Base-by-base conservation (phyloP, 371 early-diverging fungal species). In the Mucor ambiguus region DNA sequence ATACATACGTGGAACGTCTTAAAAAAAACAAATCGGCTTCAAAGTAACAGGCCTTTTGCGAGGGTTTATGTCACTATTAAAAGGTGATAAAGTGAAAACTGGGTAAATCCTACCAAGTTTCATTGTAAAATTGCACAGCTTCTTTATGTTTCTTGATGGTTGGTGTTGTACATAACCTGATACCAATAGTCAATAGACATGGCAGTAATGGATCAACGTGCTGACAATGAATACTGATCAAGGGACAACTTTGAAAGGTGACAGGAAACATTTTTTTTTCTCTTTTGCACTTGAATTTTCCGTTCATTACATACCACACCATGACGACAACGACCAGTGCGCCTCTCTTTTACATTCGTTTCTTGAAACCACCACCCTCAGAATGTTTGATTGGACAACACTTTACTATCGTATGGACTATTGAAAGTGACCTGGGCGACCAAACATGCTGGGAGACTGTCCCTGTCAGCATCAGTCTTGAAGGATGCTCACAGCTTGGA, bases 381-480 rank as follows among this genome's bases (percentile, higher is more conserved):
- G 59, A 57, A n/a, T 54, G 63, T 11, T 12, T 58, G 4, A 35
- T 72, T 1, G 69, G 71, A 0, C 75, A 81, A 48, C 74, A 72
- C n/a, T 83, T 83, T 48, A 71, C 66, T 8, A 70, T 83, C 24
- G 81, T 78, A 14, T 79, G 81, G 81, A 78, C 76, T 8, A 67
- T 81, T n/a, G 74, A 56, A 37, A 83, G 70, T 26, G 84, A 83
- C 75, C 66, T 83, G 0, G 79, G 79, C 22, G 84, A 83, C 63
- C 64, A 67, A 30, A 58, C 70, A 3, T 81, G 67, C 29, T 74
- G 58, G 70, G 66, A 72, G 30, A 41, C 75, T 10, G 49, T 78
- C 2, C 69, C 70, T 10, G 61, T 79, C 24, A 62, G 56, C 3
- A 60, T 58, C 1, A 63, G 37, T 32, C 35, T 74, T 28, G 69